phyloP scores from a whole-genome alignment of 2,329 filamentous ascomycete species.

The Botrytis sinoallii region DNA sequence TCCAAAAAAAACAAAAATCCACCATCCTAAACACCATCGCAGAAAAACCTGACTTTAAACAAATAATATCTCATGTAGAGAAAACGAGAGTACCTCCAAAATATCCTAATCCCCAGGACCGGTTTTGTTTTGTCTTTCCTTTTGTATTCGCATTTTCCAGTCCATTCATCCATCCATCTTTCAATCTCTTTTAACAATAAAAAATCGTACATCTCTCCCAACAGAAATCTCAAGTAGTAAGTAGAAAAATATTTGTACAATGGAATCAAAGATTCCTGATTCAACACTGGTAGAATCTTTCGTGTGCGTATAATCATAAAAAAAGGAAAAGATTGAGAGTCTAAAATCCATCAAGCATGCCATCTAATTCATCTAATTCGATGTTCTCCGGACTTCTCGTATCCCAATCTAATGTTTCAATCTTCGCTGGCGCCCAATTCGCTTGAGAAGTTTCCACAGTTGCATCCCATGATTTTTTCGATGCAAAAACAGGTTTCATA shows the following conservation, averaged over 20 bases:
- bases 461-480: constrained; percentile 49
- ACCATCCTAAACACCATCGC: not conserved
- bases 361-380: constrained; percentile 89
- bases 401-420: constrained; percentile 54
- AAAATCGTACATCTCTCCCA: constrained; percentile 4
- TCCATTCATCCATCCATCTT: not conserved
- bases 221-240: not conserved
- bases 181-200: constrained; percentile 9
- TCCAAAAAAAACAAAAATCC: not conserved
- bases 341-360: constrained; percentile 68
- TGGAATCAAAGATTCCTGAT: constrained; percentile 6
- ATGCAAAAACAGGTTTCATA: constrained; percentile 46
- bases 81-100: constrained; percentile 12
- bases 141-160: constrained; percentile 3
- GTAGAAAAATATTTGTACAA: constrained; percentile 12
- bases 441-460: constrained; percentile 23
- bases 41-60: not conserved
- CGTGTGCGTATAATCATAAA: constrained; percentile 5
- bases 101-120: not conserved
- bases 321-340: not conserved
- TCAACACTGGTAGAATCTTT: not conserved
- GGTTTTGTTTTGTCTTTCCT: not conserved
- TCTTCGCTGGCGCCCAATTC: constrained; percentile 27
- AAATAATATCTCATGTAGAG: not conserved
- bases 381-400: constrained; percentile 78